phyloP scores from a whole-genome alignment of 2,329 filamentous ascomycete species.

The Aspergillus glaucus region DNA sequence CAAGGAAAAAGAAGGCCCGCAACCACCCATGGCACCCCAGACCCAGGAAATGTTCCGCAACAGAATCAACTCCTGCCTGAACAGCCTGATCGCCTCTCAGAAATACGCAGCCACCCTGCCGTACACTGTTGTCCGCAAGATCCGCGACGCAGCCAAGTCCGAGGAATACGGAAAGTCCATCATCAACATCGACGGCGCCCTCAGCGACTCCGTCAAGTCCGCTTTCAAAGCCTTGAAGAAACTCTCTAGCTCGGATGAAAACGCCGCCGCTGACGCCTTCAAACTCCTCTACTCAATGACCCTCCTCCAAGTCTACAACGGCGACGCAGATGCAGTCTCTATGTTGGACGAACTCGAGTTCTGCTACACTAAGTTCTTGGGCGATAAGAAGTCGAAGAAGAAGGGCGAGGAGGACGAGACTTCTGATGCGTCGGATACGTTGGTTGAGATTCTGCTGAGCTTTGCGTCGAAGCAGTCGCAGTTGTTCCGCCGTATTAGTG shows the following conservation, averaged over 20 bases:
- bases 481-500: slow-evolving; percentile 76
- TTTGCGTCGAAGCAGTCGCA: slow-evolving; percentile 81
- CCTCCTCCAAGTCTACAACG: slow-evolving; percentile 83
- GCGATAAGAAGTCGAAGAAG: slow-evolving; percentile 45
- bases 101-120: slow-evolving; percentile 32
- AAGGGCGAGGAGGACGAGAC: slow-evolving; percentile 42
- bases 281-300: slow-evolving; percentile 77
- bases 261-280: slow-evolving; percentile 54
- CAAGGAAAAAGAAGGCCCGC: slow-evolving; percentile 27
- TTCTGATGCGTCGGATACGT: slow-evolving; percentile 54
- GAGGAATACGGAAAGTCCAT: slow-evolving; percentile 36
- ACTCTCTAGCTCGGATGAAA: slow-evolving; percentile 36
- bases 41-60: slow-evolving; percentile 49
- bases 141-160: slow-evolving; percentile 33
- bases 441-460: slow-evolving; percentile 85
- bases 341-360: slow-evolving; percentile 75
- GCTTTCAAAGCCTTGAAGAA: slow-evolving; percentile 37
- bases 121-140: slow-evolving; percentile 35
- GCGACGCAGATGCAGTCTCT: slow-evolving; percentile 76
- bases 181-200: slow-evolving; percentile 43
- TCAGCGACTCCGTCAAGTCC: slow-evolving; percentile 37
- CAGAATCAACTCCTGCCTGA: slow-evolving; percentile 50
- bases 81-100: slow-evolving; percentile 42
- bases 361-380: slow-evolving; percentile 60
- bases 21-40: slow-evolving; percentile 42